Percentiles rank a stretch among this genome's conserved stretches.
Evolutionary conservation across 352 stramenopile genomes (phyloP).

Genomic region (Phytophthora pinifolia): DNA sequence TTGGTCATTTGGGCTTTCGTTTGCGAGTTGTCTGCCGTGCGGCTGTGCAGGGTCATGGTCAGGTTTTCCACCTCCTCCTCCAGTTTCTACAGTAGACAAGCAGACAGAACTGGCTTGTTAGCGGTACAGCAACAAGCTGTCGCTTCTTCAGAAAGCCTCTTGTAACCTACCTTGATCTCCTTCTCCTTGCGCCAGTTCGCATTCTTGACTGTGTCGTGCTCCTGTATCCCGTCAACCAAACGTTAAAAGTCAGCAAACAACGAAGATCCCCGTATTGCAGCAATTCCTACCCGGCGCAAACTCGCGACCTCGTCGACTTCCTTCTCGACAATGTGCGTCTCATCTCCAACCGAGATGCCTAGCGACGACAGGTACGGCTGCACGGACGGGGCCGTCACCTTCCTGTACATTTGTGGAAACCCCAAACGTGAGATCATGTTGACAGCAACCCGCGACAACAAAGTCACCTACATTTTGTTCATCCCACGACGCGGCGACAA

Average conservation of each 20-base stretch:
- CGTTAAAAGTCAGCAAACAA: slow-evolving; percentile 1
- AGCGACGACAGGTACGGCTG: slow-evolving; percentile 75
- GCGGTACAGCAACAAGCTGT: not conserved
- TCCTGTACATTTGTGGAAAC: slow-evolving; percentile 24
- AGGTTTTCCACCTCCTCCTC: slow-evolving; percentile 82
- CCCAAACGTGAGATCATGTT: not conserved
- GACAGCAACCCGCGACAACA: not conserved
- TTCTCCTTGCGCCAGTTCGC: slow-evolving; percentile 67
- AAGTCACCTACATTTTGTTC: slow-evolving; percentile 40
- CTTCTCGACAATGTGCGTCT: slow-evolving; percentile 79
- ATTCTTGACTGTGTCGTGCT: slow-evolving; percentile 67
- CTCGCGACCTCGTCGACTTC: slow-evolving; percentile 74
- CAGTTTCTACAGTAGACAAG: slow-evolving; percentile 40
- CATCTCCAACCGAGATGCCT: slow-evolving; percentile 69
- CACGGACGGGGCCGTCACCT: slow-evolving; percentile 67
- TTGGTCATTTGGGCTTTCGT: slow-evolving; percentile 61
- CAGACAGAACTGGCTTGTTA: not conserved
- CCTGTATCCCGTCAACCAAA: slow-evolving; percentile 27
- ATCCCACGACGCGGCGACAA: slow-evolving; percentile 46
- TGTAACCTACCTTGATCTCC: slow-evolving; percentile 54
- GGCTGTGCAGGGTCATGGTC: slow-evolving; percentile 63
- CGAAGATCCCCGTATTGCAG: not conserved
- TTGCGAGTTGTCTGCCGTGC: slow-evolving; percentile 54
- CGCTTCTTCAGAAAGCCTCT: not conserved
- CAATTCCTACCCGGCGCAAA: slow-evolving; percentile 49